Evolutionary conservation across 2,329 filamentous ascomycete genomes (phyloP), one percentile per base, ranked within the genome.

Genomic region (Huntiella savannae): DNA sequence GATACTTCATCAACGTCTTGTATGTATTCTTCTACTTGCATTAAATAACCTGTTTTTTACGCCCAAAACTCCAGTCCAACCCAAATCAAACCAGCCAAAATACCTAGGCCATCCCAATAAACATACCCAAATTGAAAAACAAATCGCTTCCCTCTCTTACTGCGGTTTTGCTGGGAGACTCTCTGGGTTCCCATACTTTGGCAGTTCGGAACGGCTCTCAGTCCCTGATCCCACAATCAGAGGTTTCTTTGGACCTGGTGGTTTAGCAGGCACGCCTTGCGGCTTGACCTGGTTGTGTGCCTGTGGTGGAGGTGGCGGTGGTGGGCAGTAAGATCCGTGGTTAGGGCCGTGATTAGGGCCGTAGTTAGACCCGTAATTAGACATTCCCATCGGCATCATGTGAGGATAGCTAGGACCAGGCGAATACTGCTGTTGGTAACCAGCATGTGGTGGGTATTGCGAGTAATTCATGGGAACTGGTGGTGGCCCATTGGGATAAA

Each of bases 371-470:
- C 17, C 19, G 19, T 41, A 41, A 15, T 15, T 11, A 13, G 28
- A 32, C 16, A 41, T 41, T 10, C 19, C 19, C 12, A 41, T 41
- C 33, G 17, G 17, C 40, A 41, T 28, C n/a, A 28, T 28, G 7
- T 10, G 6, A 28, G 39, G 32, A n/a, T 33, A 34, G 12, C 32
- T 15, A 16, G 35, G 66, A 45, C 62, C 65, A 71, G 76, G 22
- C 8, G 22, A 73, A 11, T 60, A 63, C 36, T 59, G 60, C 4
- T 34, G 33, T 50, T 71, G 75, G 17, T 63, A 19, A 15, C 15
- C 12, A 11, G 19, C 3, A 16, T 39, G 37, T 39, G 12, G 69
- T 16, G 47, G 17, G 19, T 33, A 33, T 8, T 17, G 38, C 1
- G 43, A 33, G 19, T 46, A 49, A 34, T 41, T 43, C 13, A 16